These are phyloP conservation scores for Lasiosphaeria ovina DNA, from an alignment of 495 filamentous ascomycete species.

Conservation along the genomic window DNA sequence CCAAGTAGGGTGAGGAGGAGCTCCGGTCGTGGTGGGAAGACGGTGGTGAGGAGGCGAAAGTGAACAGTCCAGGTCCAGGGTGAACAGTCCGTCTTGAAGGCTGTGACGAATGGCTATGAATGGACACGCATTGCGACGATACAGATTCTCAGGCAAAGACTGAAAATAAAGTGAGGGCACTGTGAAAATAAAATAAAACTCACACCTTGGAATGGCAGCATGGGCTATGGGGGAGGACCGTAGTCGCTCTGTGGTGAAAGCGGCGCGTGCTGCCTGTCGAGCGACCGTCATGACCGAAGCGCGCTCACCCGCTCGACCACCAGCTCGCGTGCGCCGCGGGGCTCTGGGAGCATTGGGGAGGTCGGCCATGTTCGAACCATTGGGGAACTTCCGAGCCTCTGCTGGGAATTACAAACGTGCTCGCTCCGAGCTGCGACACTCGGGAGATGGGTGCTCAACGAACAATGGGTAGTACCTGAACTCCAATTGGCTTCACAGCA, in stretches of 20 bases:
- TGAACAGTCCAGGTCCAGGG: too few species aligned
- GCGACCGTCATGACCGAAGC: constrained; percentile 12
- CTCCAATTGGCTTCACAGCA: too few species aligned
- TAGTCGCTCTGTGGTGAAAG: constrained; percentile 13
- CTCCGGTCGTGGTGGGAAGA: not conserved
- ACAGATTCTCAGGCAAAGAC: not conserved
- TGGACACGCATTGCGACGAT: not conserved
- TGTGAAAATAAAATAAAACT: constrained; percentile 14
- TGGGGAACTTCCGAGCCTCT: not conserved
- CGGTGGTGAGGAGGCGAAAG: not conserved
- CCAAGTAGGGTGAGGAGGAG: not conserved
- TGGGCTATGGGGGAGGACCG: constrained; percentile 8
- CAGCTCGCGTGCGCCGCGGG: constrained; percentile 17
- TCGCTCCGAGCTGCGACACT: not conserved
- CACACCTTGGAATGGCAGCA: constrained; percentile 20
- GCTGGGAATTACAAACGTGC: not conserved
- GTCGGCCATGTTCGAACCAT: constrained; percentile 8
- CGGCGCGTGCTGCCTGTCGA: constrained; percentile 18
- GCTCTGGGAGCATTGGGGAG: constrained; percentile 10
- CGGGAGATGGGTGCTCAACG: not conserved
- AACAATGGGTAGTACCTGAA: too few species aligned
- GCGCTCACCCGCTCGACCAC: not conserved
- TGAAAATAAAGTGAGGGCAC: not conserved
- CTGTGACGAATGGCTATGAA: too few species aligned
- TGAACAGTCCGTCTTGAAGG: too few species aligned